Base-by-base conservation (phyloP, 257 asterid genomes). In the Forsythia viridissima region DNA sequence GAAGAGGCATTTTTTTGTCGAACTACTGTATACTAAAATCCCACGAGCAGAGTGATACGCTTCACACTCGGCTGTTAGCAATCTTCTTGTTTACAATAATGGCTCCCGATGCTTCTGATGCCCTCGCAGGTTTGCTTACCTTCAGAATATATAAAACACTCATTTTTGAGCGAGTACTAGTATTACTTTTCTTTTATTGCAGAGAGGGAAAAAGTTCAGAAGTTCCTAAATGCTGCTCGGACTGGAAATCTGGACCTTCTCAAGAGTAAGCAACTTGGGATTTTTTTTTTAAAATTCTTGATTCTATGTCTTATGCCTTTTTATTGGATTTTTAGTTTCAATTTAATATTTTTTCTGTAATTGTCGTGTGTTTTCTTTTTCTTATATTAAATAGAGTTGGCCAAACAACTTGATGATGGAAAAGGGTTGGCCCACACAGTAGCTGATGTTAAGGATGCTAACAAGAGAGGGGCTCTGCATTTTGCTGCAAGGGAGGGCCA, bases 401-500 rank as follows among this genome's bases (percentile, higher is more conserved):
- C 89, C 18, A 83, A 81, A 66, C 91, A 86, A 71, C 95, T 95
- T 77, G 99, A 92, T 85, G 93, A 78, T 74, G 98, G 98, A 39
- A 91, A 93, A 80, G 99, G 97, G 72, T 78, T 93, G 70, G 82
- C 89, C 16, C 90, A 84, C 79, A 92, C 99, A 4, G 89, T 90
- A 51, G 87, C 82, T 39, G 96, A 88, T 84, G 89, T 95, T 84
- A 92, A 89, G 93, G 99, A 95, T 90, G 99, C 98, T 46, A 95
- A 95, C 80, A 90, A 93, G 84, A 87, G 99, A 90, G 98, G 97
- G 81, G 97, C 99, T 48, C 87, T 95, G 79, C 96, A 90, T 74
- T 95, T 95, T 86, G 97, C 99, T 30, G 96, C 99, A 21, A 91
- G 96, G 78, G 99, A 95, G 75, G 99, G 98, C 38, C 91, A 93